Conservation (phyloP, 2,329 filamentous ascomycete species). For the Aspergillus tamarii region DNA sequence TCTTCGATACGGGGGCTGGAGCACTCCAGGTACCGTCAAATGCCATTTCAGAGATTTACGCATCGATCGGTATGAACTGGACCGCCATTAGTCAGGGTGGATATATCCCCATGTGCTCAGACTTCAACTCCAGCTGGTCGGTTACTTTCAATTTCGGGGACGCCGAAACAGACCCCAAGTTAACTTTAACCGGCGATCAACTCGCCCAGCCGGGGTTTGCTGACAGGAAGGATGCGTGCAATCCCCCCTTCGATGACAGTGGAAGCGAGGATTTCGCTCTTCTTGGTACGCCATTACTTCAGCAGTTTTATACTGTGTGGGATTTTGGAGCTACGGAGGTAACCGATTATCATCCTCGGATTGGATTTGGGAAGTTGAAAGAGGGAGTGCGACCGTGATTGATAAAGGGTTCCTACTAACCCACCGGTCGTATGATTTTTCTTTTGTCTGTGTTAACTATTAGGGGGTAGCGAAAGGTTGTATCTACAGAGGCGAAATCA, state of each 20-base stretch:
- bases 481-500: too few species aligned
- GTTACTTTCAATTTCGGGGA: background rate
- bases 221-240: background rate
- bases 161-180: background rate
- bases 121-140: background rate
- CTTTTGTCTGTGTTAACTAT: too few species aligned
- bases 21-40: background rate
- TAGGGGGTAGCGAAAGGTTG: too few species aligned
- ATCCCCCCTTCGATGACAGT: background rate
- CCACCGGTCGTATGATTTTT: too few species aligned
- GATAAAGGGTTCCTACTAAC: background rate
- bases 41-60: background rate
- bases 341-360: background rate
- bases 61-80: slow-evolving; percentile 1
- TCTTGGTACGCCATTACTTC: background rate
- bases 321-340: background rate
- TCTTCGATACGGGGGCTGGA: slow-evolving; percentile 1
- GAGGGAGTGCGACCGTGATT: background rate
- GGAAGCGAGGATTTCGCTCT: background rate
- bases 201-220: background rate
- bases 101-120: background rate
- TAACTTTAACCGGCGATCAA: background rate
- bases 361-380: background rate
- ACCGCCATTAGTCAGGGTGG: background rate
- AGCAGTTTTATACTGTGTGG: background rate